A percentile compares a stretch with the other conserved stretches of the same genome.
Evolutionary conservation across 495 filamentous ascomycete genomes (phyloP).

Genomic region (Aspergillus sparsus): DNA sequence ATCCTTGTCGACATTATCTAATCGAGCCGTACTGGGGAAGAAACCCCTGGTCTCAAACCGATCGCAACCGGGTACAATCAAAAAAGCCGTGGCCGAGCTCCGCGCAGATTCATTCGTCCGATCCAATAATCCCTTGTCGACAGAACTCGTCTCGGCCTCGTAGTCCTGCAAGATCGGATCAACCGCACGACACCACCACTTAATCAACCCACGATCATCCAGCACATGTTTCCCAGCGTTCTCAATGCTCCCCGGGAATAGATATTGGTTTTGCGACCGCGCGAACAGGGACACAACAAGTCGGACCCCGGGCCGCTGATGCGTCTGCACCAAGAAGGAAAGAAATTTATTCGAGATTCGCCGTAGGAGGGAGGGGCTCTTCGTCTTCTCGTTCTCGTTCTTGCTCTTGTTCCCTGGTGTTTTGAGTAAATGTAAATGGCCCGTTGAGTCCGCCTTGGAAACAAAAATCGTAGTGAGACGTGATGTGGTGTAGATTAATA

Average conservation of each 20-base stretch:
- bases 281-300: conserved; percentile 90
- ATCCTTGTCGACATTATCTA: conserved; percentile 37
- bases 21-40: conserved; percentile 51
- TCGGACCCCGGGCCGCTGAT: conserved; percentile 65
- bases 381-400: conserved; percentile 30
- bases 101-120: conserved; percentile 39
- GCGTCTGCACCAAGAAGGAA: conserved; percentile 65
- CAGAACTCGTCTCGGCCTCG: conserved; percentile 42
- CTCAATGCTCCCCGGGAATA: conserved; percentile 88
- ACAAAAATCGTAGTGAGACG: conserved; percentile 87
- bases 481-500: conserved; percentile 67
- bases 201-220: conserved; percentile 82
- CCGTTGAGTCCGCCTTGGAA: conserved; percentile 95
- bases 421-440: conserved; percentile 70
- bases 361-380: conserved; percentile 67
- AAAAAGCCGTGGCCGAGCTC: conserved; percentile 62
- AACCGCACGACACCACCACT: conserved; percentile 91
- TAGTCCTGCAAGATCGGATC: conserved; percentile 67
- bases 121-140: conserved; percentile 45
- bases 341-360: conserved; percentile 75
- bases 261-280: conserved; percentile 86
- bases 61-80: conserved; percentile 86
- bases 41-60: conserved; percentile 66
- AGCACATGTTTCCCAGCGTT: conserved; percentile 89
- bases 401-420: conserved; percentile 31